Evolutionary conservation across 2,329 filamentous ascomycete species (phyloP).

Genomic region (Colletotrichum shisoi): DNA sequence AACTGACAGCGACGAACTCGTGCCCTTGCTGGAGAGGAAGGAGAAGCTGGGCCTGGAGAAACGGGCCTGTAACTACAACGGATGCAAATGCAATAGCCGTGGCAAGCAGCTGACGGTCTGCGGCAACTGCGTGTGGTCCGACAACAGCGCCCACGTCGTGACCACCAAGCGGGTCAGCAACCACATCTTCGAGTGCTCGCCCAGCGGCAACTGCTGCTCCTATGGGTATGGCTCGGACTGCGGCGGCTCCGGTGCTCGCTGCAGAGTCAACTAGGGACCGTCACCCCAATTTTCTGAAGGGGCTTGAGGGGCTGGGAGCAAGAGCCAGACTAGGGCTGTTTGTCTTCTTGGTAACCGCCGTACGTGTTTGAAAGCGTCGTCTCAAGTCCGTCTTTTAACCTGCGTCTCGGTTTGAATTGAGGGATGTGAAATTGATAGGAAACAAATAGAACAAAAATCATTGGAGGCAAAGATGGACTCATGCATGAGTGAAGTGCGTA

Average conservation of each 20-base stretch:
- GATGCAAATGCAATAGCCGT: slow-evolving; percentile 43
- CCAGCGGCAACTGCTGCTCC: slow-evolving; percentile 41
- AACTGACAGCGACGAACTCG: slow-evolving; percentile 13
- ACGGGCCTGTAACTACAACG: slow-evolving; percentile 41
- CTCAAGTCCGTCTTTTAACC: slow-evolving; percentile 19
- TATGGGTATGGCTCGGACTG: slow-evolving; percentile 42
- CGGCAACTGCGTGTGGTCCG: slow-evolving; percentile 42
- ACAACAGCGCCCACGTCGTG: slow-evolving; percentile 37
- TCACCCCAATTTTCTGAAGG: slow-evolving; percentile 5
- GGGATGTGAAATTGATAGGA: slow-evolving; percentile 11
- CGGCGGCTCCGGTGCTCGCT: slow-evolving; percentile 28
- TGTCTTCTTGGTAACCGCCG: neutral
- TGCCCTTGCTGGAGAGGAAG: slow-evolving; percentile 1
- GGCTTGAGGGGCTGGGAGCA: neutral
- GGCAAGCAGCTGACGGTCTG: slow-evolving; percentile 42
- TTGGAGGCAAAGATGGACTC: slow-evolving; percentile 30
- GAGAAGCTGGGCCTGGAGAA: slow-evolving; percentile 28
- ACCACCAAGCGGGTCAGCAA: slow-evolving; percentile 40
- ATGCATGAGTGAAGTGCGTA: slow-evolving; percentile 33
- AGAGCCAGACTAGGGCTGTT: neutral
- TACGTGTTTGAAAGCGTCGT: slow-evolving; percentile 19
- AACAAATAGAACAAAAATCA: slow-evolving; percentile 18
- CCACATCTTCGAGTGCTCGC: slow-evolving; percentile 43
- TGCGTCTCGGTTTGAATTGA: slow-evolving; percentile 6
- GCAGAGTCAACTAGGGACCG: slow-evolving; percentile 17